Evolutionary conservation across 208 protist genomes (phyloP).

Genomic region (Crithidia mellificae): DNA sequence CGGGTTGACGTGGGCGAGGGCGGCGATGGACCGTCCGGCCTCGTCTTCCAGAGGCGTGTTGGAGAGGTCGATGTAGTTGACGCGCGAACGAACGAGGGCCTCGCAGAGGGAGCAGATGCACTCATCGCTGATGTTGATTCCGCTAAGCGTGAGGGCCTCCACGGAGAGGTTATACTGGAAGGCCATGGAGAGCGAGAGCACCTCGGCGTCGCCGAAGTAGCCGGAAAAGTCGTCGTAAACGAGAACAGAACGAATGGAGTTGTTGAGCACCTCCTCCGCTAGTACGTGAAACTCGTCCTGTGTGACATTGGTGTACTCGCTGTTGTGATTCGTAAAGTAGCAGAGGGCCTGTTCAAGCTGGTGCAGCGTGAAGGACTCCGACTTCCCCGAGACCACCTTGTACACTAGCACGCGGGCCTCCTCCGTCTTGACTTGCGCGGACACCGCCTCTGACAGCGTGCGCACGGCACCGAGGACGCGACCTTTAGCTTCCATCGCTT

Average conservation of each 20-base stretch:
- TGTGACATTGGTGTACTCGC: slow-evolving; percentile 67
- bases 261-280: slow-evolving; percentile 84
- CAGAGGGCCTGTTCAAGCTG: slow-evolving; percentile 63
- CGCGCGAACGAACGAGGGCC: slow-evolving; percentile 70
- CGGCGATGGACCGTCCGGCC: slow-evolving; percentile 76
- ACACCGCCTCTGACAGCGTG: slow-evolving; percentile 59
- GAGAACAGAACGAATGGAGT: slow-evolving; percentile 76
- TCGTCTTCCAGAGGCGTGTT: slow-evolving; percentile 86
- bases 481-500: slow-evolving; percentile 27
- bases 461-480: slow-evolving; percentile 78
- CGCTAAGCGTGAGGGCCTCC: slow-evolving; percentile 81
- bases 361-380: slow-evolving; percentile 44
- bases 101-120: slow-evolving; percentile 76
- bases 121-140: slow-evolving; percentile 84
- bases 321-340: slow-evolving; percentile 84
- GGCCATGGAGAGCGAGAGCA: slow-evolving; percentile 73
- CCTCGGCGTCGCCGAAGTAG: slow-evolving; percentile 72
- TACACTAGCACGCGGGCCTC: slow-evolving; percentile 39
- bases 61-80: slow-evolving; percentile 84
- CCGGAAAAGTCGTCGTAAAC: slow-evolving; percentile 80
- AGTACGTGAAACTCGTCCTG: slow-evolving; percentile 75
- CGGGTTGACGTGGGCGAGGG: slow-evolving; percentile 81
- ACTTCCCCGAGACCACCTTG: slow-evolving; percentile 38
- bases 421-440: slow-evolving; percentile 34
- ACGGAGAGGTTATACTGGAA: slow-evolving; percentile 89